These are phyloP conservation scores for Balansia obtecta DNA, from an alignment of 2,329 filamentous ascomycete genomes.

Conservation along the genomic window DNA sequence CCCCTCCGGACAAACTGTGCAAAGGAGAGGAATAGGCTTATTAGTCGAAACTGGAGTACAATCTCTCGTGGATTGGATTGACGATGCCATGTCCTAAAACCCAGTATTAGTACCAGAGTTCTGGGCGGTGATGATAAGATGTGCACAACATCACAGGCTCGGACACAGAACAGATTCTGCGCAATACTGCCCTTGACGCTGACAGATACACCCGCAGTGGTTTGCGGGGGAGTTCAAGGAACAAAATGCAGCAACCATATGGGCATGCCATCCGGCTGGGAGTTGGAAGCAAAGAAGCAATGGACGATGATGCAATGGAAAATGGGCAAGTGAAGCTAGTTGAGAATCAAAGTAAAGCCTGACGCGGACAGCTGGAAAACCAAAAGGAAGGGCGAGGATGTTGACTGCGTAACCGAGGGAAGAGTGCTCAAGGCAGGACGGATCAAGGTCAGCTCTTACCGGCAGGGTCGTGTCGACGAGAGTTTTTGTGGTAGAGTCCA, in stretches of 20 bases:
- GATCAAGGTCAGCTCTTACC: constrained; percentile 5
- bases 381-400: background rate
- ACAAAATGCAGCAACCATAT: constrained; percentile 17
- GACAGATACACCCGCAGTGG: background rate
- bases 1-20: constrained; percentile 69
- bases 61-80: constrained; percentile 12
- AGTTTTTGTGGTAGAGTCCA: background rate
- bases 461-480: background rate
- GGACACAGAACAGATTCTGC: constrained; percentile 3
- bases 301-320: constrained; percentile 7
- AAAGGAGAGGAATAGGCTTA: constrained; percentile 54
- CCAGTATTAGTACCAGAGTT: constrained; percentile 6
- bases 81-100: constrained; percentile 26
- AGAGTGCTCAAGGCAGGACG: constrained; percentile 2
- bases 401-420: constrained; percentile 2
- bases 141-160: constrained; percentile 3
- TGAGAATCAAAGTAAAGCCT: constrained; percentile 7
- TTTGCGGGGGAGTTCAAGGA: constrained; percentile 3
- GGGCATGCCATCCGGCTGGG: constrained; percentile 5
- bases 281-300: constrained; percentile 14
- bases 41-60: constrained; percentile 12
- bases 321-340: constrained; percentile 14
- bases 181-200: background rate
- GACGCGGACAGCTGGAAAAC: constrained; percentile 4
- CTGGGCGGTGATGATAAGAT: constrained; percentile 9